These are phyloP conservation scores for Calvatia gigantea DNA, from an alignment of 768 basidiomycete genomes.

Conservation along the genomic window DNA sequence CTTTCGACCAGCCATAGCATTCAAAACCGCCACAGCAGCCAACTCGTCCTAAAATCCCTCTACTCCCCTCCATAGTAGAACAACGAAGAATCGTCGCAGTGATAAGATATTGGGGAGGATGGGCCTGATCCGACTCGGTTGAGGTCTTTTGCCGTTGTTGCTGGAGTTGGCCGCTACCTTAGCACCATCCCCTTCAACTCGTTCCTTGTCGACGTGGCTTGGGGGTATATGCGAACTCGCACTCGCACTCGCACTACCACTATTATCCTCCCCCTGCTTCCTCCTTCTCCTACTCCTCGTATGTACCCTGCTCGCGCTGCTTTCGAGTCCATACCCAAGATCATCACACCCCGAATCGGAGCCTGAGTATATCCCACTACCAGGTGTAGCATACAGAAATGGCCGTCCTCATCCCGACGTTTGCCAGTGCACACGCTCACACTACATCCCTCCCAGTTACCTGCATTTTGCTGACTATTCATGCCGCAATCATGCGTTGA, in stretches of 20 bases:
- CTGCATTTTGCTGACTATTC: too few species aligned
- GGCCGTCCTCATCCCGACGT: too few species aligned
- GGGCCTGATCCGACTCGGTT: neutral
- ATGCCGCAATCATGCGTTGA: too few species aligned
- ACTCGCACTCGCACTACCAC: neutral
- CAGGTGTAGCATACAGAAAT: neutral
- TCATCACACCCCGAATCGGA: neutral
- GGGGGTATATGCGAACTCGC: neutral
- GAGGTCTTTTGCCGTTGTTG: too few species aligned
- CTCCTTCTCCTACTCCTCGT: neutral
- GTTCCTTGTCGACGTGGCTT: too few species aligned
- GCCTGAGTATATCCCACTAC: neutral
- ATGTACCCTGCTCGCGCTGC: too few species aligned
- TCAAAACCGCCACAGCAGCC: conserved; percentile 6
- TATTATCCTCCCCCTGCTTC: too few species aligned
- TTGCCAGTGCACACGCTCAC: too few species aligned
- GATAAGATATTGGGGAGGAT: conserved; percentile 7
- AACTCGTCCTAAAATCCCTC: conserved; percentile 11
- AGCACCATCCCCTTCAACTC: too few species aligned
- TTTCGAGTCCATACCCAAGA: neutral
- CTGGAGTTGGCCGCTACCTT: neutral
- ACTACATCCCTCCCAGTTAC: too few species aligned
- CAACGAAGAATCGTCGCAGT: conserved; percentile 9
- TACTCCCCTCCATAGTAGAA: conserved; percentile 2
- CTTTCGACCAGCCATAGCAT: neutral